Evolutionary conservation across 2,329 filamentous ascomycete genomes (phyloP), one percentile per base, ranked within the genome.

Genomic region (Penicillium sp.): DNA sequence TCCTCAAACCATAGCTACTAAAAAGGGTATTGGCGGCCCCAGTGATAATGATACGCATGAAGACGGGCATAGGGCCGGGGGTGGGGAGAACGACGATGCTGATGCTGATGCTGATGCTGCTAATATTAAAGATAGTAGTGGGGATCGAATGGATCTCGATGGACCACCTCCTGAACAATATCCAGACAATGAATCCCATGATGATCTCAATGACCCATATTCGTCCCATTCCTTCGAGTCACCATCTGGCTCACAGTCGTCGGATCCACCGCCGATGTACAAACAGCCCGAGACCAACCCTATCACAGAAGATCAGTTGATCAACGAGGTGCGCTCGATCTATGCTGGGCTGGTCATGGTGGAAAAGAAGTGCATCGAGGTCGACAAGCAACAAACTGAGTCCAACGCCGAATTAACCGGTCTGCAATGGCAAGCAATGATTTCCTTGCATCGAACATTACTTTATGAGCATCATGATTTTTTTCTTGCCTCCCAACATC

Each of bases 401-500:
- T 55, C 59, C 14, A 58, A 58, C 16, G 79, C 79, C 10, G 76
- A 80, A 22, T 78, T 68, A 33, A 80, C 77, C n/a, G 75, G 80
- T 33, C 87, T 93, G 55, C 90, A 96, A 68, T 97, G 91, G 89
- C 90, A 96, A 22, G 56, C 58, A 89, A 76, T 97, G 0, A 92
- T 96, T 43, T 89, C 89, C 0, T 74, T 97, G 0, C 94, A 98
- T 67, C 82, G 91, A 0, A 95, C 92, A 0, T 74, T 96, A 0
- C 78, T 97, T 0, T 87, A 95, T 64, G 92, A 96, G 62, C 90
- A 94, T 59, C 89, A 93, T 60, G 91, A 94, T 63, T 94, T 94
- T 69, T 93, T 97, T 60, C 80, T 97, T 0, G 93, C 93, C 0
- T 91, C 87, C 0, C 93, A 97, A 67, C 93, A 98, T 70, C 93